Conservation (phyloP, 106 monocot genomes). For the Acorus gramineus region DNA sequence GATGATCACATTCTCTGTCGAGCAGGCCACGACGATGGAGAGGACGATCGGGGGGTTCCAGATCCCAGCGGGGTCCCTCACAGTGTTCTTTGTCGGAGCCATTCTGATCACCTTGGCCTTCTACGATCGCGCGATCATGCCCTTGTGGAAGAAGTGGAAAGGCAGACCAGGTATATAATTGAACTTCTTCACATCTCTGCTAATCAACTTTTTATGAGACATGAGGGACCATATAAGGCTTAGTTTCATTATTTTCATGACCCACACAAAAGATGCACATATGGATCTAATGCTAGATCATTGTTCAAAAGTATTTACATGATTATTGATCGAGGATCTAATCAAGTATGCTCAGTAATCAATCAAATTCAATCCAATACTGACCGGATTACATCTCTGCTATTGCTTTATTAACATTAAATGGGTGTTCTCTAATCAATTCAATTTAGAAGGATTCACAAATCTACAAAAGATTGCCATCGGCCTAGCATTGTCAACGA, state of each 20-base stretch:
- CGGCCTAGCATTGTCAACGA: conserved; percentile 36
- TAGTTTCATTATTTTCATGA: too few species aligned
- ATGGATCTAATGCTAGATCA: too few species aligned
- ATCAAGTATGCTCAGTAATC: too few species aligned
- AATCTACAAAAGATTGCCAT: conserved; percentile 51
- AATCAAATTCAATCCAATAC: too few species aligned
- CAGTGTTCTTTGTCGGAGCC: conserved; percentile 61
- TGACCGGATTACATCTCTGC: too few species aligned
- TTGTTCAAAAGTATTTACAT: too few species aligned
- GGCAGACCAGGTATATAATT: conserved; percentile 27
- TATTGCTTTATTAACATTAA: too few species aligned
- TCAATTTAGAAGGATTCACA: conserved; percentile 26
- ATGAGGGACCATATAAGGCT: too few species aligned
- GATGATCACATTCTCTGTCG: conserved; percentile 89
- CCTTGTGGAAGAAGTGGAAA: conserved; percentile 30
- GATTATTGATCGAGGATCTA: too few species aligned
- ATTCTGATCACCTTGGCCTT: conserved; percentile 52
- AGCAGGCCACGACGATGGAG: conserved; percentile 70
- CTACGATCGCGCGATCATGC: conserved; percentile 63
- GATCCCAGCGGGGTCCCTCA: conserved; percentile 67
- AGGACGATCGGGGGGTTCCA: conserved; percentile 42
- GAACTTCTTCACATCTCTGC: neutral
- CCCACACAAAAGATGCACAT: too few species aligned
- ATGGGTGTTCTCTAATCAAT: too few species aligned
- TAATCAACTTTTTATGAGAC: too few species aligned